Conservation (phyloP, 225 moss, liverwort and hornwort genomes). For the Sphagnum contortum region DNA sequence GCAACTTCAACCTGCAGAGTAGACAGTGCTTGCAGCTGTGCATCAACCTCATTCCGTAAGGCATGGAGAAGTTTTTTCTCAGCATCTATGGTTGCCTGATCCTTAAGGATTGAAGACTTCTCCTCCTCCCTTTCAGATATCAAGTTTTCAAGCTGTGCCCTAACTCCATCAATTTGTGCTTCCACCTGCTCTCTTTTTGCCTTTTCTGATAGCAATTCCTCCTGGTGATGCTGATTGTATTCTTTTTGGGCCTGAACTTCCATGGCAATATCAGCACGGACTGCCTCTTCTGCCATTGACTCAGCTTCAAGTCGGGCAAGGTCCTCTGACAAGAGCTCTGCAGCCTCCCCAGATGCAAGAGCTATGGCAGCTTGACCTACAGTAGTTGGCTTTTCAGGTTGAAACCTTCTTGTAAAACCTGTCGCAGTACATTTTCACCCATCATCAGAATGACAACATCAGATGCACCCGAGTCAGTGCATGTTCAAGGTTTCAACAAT, state of each 20-base stretch:
- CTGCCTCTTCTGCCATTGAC: conserved; percentile 57
- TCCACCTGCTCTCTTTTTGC: conserved; percentile 47
- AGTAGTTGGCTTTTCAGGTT: conserved; percentile 70
- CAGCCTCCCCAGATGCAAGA: conserved; percentile 55
- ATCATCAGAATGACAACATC: background rate
- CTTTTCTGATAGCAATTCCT: conserved; percentile 65
- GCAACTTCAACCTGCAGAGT: conserved; percentile 55
- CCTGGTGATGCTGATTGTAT: conserved; percentile 62
- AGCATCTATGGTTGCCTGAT: conserved; percentile 50
- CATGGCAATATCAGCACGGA: conserved; percentile 65
- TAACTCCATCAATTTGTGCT: conserved; percentile 40
- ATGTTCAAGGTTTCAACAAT: too few relatives aligned
- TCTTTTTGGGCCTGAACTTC: conserved; percentile 76
- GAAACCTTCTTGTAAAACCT: conserved; percentile 63
- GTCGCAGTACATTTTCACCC: background rate
- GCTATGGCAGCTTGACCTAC: conserved; percentile 67
- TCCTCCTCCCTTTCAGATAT: conserved; percentile 54
- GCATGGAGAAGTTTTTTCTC: conserved; percentile 58
- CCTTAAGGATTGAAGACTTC: conserved; percentile 44
- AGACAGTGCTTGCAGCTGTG: conserved; percentile 63
- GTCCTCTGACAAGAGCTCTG: conserved; percentile 59
- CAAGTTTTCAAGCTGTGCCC: conserved; percentile 43
- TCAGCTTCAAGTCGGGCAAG: conserved; percentile 65
- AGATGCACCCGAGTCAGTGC: too few relatives aligned
- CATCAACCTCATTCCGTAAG: conserved; percentile 60